Evolutionary conservation across 108 stramenopile species (phyloP).

Genomic region (Stephanodiscus minutulus): DNA sequence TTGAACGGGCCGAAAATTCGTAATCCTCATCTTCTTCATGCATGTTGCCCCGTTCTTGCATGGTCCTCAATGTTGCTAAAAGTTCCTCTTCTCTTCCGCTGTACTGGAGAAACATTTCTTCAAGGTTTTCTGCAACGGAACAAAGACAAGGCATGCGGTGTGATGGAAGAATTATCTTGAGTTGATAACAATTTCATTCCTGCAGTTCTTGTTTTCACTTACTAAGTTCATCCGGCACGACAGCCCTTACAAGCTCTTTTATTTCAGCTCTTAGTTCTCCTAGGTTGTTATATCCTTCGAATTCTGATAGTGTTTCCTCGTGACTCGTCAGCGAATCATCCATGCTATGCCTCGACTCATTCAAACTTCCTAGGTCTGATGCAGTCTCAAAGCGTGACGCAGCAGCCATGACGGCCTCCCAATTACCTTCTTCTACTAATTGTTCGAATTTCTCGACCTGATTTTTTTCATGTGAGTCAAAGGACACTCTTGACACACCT

Average conservation of each 20-base stretch:
- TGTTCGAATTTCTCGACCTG: constrained; percentile 39
- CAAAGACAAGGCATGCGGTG: not conserved
- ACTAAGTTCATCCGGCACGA: constrained; percentile 61
- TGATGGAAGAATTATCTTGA: not conserved
- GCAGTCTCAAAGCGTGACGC: constrained; percentile 42
- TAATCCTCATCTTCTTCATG: not conserved
- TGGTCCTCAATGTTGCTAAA: constrained; percentile 54
- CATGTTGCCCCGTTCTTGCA: constrained; percentile 42
- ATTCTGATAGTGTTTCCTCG: constrained; percentile 1
- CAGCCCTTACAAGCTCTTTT: constrained; percentile 48
- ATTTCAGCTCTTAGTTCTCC: constrained; percentile 39
- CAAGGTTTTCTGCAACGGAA: constrained; percentile 44
- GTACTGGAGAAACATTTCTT: constrained; percentile 64
- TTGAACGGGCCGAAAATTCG: not conserved
- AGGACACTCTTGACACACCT: constrained; percentile 17
- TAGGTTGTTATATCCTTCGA: not conserved
- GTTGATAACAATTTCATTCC: not conserved
- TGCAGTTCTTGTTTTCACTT: constrained; percentile 15
- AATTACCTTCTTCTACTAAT: constrained; percentile 50
- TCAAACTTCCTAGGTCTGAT: constrained; percentile 26
- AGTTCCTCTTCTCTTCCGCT: constrained; percentile 61
- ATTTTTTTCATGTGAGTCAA: constrained; percentile 14
- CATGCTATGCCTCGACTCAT: constrained; percentile 6
- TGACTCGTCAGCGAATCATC: constrained; percentile 12
- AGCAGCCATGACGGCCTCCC: constrained; percentile 48